Evolutionary conservation across 2,329 filamentous ascomycete species (phyloP), one percentile per base, ranked within the genome.

Genomic region (Aspergillus sp.): DNA sequence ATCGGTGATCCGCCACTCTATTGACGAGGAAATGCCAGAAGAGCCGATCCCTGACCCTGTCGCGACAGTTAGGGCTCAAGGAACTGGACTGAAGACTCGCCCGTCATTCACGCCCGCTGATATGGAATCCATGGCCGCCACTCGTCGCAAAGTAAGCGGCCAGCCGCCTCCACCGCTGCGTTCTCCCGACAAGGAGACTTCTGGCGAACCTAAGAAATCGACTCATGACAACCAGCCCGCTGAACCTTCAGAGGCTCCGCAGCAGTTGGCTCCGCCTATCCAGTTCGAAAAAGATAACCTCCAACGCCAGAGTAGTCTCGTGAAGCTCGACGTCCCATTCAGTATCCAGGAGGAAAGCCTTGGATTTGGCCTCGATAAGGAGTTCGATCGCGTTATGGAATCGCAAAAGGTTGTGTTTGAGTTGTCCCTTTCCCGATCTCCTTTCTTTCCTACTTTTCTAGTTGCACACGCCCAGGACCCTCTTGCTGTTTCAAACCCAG

Each of bases 301-400:
- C 25, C 71, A 77, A 33, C 72, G 82, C 29, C 73, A 82, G 43
- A 74, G 78, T 27, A 86, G 82, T 60, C 77, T 86, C 47, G 81
- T 86, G 59, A 82, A 85, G 49, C 74, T 86, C 30, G 88, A 91
- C 50, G 72, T 95, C 42, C 85, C 86, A 5, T 66, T 93, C 44
- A 78, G 86, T 42, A 64, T 68, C 20, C 66, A 68, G 29, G 68
- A 75, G 29, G 86, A 89, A 39, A 58, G 59, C 52, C 72, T 91
- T 34, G 84, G 84, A 40, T 78, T 93, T 42, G 89, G 86, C 43
- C 74, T 96, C 28, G 86, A 93, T 51, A 76, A 83, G 50, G 91
- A 95, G 57, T 95, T 96, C 61, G 86, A 96, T 52, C 77, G 89
- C 39, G 84, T 96, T 35, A 93, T 96, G 50, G 86, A 95, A 66